These are phyloP conservation scores for Anthracocystis panici-leucophaei DNA, from an alignment of 1,284 basidiomycete genomes.

Conservation along the genomic window DNA sequence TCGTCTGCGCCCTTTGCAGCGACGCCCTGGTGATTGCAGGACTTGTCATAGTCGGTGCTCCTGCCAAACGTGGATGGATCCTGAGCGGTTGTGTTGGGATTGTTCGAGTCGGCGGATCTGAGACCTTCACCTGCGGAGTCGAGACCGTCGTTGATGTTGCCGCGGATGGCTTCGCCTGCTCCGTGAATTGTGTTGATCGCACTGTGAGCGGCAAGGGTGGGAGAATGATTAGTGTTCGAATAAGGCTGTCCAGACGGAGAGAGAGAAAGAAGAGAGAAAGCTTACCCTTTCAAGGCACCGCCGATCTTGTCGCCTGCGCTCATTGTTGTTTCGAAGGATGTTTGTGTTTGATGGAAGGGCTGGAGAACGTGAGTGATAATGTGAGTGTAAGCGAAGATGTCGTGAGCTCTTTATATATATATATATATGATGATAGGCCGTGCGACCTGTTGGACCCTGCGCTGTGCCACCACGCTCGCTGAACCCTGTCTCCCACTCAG, in stretches of 20 bases:
- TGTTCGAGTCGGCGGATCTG: slow-evolving; percentile 2
- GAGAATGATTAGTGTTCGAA: background rate
- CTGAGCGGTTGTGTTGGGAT: slow-evolving; percentile 1
- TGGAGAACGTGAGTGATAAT: background rate
- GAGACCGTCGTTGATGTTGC: slow-evolving; percentile 53
- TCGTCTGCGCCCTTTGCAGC: slow-evolving; percentile 32
- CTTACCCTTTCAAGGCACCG: slow-evolving; percentile 59
- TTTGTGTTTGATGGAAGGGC: no score
- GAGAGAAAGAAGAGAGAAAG: slow-evolving; percentile 1
- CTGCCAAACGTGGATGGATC: slow-evolving; percentile 18
- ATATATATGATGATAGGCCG: background rate
- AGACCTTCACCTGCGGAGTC: slow-evolving; percentile 56
- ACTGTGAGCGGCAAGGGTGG: slow-evolving; percentile 21
- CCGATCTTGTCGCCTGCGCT: slow-evolving; percentile 47
- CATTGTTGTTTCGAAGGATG: slow-evolving; percentile 3
- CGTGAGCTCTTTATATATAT: background rate
- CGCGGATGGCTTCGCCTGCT: slow-evolving; percentile 56
- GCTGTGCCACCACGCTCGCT: background rate
- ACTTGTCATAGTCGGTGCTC: slow-evolving; percentile 27
- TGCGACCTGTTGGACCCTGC: background rate
- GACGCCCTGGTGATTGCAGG: slow-evolving; percentile 21
- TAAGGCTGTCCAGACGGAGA: background rate
- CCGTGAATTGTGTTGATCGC: slow-evolving; percentile 49
- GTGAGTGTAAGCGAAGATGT: no score
- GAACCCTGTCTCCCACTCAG: background rate